Evolutionary conservation across 441 rosid genomes (phyloP).

Genomic region (Raphanus hybrid): DNA sequence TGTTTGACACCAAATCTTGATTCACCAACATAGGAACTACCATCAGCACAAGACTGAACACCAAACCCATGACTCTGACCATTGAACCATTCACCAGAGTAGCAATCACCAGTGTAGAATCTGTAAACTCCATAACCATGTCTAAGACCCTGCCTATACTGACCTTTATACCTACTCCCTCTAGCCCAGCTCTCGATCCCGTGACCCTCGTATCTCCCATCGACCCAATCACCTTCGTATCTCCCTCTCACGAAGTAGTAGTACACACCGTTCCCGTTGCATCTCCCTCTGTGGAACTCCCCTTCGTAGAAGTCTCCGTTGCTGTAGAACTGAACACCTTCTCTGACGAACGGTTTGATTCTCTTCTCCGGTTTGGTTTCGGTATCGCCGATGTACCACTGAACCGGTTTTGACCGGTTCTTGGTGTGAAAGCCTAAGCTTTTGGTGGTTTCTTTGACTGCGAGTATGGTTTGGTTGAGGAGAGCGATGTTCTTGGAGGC

Average conservation of each 20-base stretch:
- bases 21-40: slow-evolving; percentile 82
- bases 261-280: slow-evolving; percentile 91
- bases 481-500: slow-evolving; percentile 71
- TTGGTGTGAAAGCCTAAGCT: slow-evolving; percentile 43
- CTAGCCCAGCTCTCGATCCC: slow-evolving; percentile 96
- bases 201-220: slow-evolving; percentile 84
- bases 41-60: slow-evolving; percentile 84
- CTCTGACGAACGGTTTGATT: slow-evolving; percentile 49
- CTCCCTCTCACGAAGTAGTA: slow-evolving; percentile 78
- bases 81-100: slow-evolving; percentile 88
- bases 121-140: slow-evolving; percentile 83
- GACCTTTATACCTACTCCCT: slow-evolving; percentile 92
- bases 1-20: slow-evolving; percentile 87
- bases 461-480: slow-evolving; percentile 50
- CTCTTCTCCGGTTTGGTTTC: slow-evolving; percentile 10
- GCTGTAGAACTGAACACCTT: slow-evolving; percentile 87
- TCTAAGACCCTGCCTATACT: slow-evolving; percentile 79
- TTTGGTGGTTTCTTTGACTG: slow-evolving; percentile 15
- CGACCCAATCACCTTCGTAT: slow-evolving; percentile 94
- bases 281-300: slow-evolving; percentile 76
- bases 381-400: slow-evolving; percentile 54
- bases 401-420: slow-evolving; percentile 56
- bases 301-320: slow-evolving; percentile 96
- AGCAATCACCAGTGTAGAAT: slow-evolving; percentile 90
- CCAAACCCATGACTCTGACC: slow-evolving; percentile 96